These are phyloP conservation scores for Penicillium bialowiezense DNA, from an alignment of 495 filamentous ascomycete genomes.

Conservation along the genomic window DNA sequence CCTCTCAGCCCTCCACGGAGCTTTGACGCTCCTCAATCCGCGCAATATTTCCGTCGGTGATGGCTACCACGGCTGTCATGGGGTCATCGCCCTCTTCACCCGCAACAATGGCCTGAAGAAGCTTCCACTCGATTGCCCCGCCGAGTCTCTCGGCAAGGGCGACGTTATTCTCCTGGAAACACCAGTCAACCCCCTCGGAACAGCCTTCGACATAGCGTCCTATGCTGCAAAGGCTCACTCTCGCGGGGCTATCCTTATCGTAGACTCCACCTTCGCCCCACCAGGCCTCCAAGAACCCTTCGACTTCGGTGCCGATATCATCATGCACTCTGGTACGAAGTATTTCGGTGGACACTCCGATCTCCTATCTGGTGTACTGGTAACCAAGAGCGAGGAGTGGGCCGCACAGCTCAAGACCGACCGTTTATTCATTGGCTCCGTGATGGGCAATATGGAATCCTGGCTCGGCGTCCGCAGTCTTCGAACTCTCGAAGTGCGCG, in stretches of 20 bases:
- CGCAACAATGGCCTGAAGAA: slow-evolving; percentile 68
- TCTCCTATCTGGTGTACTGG: slow-evolving; percentile 81
- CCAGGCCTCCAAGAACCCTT: slow-evolving; percentile 88
- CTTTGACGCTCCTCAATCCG: slow-evolving; percentile 75
- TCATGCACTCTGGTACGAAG: slow-evolving; percentile 93
- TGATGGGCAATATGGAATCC: slow-evolving; percentile 87
- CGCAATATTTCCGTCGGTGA: slow-evolving; percentile 71
- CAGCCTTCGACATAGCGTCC: slow-evolving; percentile 64
- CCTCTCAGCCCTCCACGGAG: slow-evolving; percentile 80
- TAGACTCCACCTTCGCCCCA: slow-evolving; percentile 93
- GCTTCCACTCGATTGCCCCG: slow-evolving; percentile 59
- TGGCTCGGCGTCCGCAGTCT: slow-evolving; percentile 88
- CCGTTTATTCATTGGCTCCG: slow-evolving; percentile 69
- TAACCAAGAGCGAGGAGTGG: slow-evolving; percentile 57
- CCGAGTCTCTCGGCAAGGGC: slow-evolving; percentile 58
- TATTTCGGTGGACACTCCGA: slow-evolving; percentile 95
- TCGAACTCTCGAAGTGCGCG: slow-evolving; percentile 80
- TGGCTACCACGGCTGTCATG: slow-evolving; percentile 93
- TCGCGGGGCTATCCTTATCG: slow-evolving; percentile 69
- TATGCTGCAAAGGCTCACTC: slow-evolving; percentile 71
- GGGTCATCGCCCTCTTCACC: slow-evolving; percentile 66
- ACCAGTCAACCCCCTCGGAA: slow-evolving; percentile 84
- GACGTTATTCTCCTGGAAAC: slow-evolving; percentile 93
- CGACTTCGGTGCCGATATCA: slow-evolving; percentile 68
- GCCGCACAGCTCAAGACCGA: slow-evolving; percentile 56